A percentile compares a stretch with the other conserved stretches of the same genome.
Conservation (phyloP, 805 yeast genomes). For the Metschnikowia lochheadii region DNA sequence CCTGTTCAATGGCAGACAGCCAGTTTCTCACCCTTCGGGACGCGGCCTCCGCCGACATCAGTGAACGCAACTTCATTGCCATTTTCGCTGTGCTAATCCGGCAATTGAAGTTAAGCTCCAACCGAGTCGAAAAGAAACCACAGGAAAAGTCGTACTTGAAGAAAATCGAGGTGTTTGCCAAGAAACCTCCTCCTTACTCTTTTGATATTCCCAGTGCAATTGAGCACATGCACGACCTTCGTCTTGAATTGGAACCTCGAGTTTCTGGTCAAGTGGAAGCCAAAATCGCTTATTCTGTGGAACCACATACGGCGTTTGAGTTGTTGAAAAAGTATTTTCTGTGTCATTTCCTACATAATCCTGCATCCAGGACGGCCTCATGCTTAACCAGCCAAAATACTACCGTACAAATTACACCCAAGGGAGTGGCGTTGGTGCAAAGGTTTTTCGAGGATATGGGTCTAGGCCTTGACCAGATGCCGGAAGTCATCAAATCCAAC, state of each 20-base stretch:
- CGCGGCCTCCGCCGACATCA: conserved; percentile 23
- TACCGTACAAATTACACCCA: conserved; percentile 80
- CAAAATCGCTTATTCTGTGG: conserved; percentile 51
- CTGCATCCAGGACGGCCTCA: conserved; percentile 64
- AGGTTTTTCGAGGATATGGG: conserved; percentile 58
- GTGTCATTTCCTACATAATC: conserved; percentile 67
- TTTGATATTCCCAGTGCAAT: conserved; percentile 54
- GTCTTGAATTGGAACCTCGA: conserved; percentile 44
- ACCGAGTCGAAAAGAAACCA: not conserved
- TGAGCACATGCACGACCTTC: conserved; percentile 45
- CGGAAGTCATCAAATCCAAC: conserved; percentile 48
- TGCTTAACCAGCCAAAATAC: conserved; percentile 38
- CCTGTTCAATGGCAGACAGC: not conserved
- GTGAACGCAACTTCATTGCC: conserved; percentile 54
- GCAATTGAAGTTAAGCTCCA: conserved; percentile 29
- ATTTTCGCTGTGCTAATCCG: conserved; percentile 51
- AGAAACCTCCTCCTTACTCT: conserved; percentile 44
- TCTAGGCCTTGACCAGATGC: conserved; percentile 33
- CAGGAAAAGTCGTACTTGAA: not conserved
- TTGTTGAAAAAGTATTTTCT: conserved; percentile 51
- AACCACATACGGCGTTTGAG: conserved; percentile 40
- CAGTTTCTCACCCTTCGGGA: conserved; percentile 1
- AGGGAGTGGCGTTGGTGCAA: conserved; percentile 72
- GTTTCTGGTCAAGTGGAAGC: conserved; percentile 40
- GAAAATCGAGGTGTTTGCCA: not conserved